Evolutionary conservation across 2,329 filamentous ascomycete species (phyloP).

Genomic region (Neoarthrinium moseri): DNA sequence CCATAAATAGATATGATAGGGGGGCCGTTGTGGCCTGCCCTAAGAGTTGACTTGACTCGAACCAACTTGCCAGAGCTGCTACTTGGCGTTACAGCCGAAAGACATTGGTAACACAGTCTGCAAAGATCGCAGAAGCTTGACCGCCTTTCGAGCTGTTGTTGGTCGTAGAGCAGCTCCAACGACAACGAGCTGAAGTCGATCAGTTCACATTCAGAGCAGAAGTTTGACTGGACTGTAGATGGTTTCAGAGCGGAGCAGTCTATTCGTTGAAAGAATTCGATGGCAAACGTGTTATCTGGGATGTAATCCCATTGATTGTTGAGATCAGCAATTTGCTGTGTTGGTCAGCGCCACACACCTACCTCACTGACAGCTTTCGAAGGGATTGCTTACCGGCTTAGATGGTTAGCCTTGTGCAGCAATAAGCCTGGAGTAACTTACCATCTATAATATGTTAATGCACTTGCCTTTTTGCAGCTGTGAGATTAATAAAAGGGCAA

Average conservation of each 20-base stretch:
- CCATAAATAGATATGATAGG: slow-evolving; percentile 11
- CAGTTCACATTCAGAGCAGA: not conserved
- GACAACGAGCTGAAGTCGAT: not conserved
- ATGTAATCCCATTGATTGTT: slow-evolving; percentile 11
- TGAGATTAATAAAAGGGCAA: no score
- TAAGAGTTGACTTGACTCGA: slow-evolving; percentile 2
- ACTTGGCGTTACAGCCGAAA: not conserved
- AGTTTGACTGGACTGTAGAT: not conserved
- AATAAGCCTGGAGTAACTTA: no score
- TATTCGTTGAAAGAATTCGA: slow-evolving; percentile 1
- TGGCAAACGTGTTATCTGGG: slow-evolving; percentile 10
- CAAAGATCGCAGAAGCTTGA: slow-evolving; percentile 8
- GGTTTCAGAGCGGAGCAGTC: slow-evolving; percentile 3
- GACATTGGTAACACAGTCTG: not conserved
- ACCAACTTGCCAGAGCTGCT: not conserved
- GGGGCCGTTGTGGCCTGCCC: not conserved
- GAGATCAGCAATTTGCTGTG: slow-evolving; percentile 4
- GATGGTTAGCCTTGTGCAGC: not conserved
- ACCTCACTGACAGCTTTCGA: not conserved
- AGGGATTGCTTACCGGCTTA: not conserved
- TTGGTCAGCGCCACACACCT: not conserved
- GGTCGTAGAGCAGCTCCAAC: not conserved
- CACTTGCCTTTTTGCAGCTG: no score
- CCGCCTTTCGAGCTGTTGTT: not conserved
- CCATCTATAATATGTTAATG: no score